A percentile compares a stretch with the other conserved stretches of the same genome.
Conservation (phyloP, 257 asterid genomes). For the Solanum megistacrolobum region DNA sequence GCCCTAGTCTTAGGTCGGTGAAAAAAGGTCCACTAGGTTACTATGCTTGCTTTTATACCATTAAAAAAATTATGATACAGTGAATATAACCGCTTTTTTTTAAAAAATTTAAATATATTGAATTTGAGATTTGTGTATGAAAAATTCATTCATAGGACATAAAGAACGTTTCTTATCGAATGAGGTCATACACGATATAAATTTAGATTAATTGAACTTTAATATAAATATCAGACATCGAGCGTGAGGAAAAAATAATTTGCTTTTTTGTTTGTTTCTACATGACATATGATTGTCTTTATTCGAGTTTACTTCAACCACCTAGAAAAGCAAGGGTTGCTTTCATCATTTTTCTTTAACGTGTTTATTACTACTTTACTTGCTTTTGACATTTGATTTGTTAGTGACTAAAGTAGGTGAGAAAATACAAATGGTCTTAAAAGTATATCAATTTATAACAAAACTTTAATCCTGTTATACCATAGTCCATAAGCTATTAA, state of each 20-base stretch:
- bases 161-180: no score
- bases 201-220: fast-evolving
- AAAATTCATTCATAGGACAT: not conserved
- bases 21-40: not conserved
- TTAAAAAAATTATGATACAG: fast-evolving
- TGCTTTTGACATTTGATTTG: not conserved
- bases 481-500: not conserved
- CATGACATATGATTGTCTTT: not conserved
- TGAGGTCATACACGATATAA: fast-evolving
- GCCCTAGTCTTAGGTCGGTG: not conserved
- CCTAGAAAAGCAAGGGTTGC: not conserved
- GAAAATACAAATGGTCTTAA: not conserved
- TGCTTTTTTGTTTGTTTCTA: not conserved
- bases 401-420: not conserved
- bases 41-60: not conserved
- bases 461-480: not conserved
- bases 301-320: not conserved
- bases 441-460: not conserved
- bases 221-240: no score
- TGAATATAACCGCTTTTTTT: no score
- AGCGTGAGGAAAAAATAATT: no score
- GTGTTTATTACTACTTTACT: not conserved
- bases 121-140: fast-evolving
- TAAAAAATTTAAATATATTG: no score
- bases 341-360: not conserved